phyloP scores from a whole-genome alignment of 139 green algal genomes.

The Closterium sp. region DNA sequence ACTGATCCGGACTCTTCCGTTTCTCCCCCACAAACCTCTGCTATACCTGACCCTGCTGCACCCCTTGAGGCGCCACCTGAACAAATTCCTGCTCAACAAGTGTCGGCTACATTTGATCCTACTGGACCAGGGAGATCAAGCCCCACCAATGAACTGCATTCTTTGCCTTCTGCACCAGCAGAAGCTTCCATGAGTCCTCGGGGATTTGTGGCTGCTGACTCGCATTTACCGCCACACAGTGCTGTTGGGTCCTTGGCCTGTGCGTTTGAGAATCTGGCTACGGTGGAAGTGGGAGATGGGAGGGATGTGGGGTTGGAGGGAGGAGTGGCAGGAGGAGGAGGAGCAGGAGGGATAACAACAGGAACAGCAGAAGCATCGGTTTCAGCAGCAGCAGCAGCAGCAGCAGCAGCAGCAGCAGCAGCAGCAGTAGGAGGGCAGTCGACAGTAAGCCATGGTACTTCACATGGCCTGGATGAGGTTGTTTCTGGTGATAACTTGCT shows the following conservation, averaged over 20 bases:
- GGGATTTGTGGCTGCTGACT: background rate
- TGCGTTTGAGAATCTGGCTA: background rate
- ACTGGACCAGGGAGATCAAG: background rate
- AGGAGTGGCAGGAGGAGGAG: background rate
- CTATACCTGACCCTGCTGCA: background rate
- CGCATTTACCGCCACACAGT: background rate
- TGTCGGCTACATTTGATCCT: background rate
- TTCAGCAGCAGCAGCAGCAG: background rate
- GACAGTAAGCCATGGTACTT: background rate
- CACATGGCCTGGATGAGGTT: background rate
- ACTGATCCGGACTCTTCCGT: too few species aligned
- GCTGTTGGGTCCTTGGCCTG: background rate
- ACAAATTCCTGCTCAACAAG: background rate
- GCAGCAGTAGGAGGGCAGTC: background rate
- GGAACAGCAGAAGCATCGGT: too few species aligned
- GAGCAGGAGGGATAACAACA: background rate
- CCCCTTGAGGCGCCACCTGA: background rate
- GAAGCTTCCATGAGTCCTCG: too few species aligned
- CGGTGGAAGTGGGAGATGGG: background rate
- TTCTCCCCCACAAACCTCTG: background rate
- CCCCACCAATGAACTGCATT: too few species aligned
- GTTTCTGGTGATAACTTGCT: background rate
- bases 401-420: background rate
- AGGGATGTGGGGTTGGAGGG: background rate
- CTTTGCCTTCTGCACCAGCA: too few species aligned